Conservation (phyloP, 2,329 filamentous ascomycete species). For the Xylaria sp. region DNA sequence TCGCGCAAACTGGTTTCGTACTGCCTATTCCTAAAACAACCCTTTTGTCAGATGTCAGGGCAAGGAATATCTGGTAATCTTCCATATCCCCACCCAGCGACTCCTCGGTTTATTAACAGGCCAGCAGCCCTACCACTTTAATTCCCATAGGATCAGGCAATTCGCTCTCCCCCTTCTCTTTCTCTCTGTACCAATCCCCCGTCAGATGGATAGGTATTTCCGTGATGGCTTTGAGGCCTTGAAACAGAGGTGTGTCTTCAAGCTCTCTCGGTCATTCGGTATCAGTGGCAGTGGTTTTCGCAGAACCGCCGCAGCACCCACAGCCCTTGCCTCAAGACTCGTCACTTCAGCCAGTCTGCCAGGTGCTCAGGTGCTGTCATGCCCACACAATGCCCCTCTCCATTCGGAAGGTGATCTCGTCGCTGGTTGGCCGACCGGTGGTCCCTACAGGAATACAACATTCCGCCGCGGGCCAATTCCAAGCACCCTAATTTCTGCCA, state of each 20-base stretch:
- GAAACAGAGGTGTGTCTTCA: no score
- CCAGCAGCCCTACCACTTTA: background rate
- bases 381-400: background rate
- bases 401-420: background rate
- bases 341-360: background rate
- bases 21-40: background rate
- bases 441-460: constrained; percentile 24
- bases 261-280: background rate
- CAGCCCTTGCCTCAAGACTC: background rate
- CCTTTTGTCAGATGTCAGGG: background rate
- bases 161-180: background rate
- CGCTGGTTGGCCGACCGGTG: constrained; percentile 10
- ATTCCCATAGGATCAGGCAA: background rate
- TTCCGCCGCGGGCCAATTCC: constrained; percentile 18
- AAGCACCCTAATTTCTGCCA: constrained; percentile 18
- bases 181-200: background rate
- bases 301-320: background rate
- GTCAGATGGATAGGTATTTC: no score
- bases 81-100: background rate
- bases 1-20: background rate
- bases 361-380: background rate
- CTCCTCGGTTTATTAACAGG: background rate
- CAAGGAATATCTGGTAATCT: background rate
- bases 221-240: no score
- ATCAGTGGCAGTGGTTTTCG: background rate